These are phyloP conservation scores for Beauveria sp. DNA, from an alignment of 2,329 filamentous ascomycete species.

Conservation along the genomic window DNA sequence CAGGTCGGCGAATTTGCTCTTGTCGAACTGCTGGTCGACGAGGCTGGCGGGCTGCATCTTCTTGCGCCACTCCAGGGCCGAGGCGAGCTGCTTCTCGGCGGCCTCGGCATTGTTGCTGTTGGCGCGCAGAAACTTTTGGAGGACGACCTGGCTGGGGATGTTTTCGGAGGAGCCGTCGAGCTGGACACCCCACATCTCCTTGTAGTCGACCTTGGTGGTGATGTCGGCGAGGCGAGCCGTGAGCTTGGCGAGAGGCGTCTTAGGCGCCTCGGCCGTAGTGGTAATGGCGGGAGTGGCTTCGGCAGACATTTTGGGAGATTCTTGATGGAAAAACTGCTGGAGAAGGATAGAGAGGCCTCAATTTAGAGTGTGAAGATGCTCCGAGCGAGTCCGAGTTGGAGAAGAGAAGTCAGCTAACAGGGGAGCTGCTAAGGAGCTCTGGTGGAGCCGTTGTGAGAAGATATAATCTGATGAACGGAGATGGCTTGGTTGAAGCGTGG, in stretches of 20 bases:
- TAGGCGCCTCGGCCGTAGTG: constrained; percentile 9
- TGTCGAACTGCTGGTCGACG: constrained; percentile 55
- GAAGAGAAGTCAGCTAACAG: background rate
- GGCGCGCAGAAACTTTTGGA: constrained; percentile 91
- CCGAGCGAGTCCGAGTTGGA: background rate
- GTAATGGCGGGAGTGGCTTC: constrained; percentile 17
- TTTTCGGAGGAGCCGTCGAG: constrained; percentile 47
- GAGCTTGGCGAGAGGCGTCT: constrained; percentile 44
- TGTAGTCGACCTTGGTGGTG: constrained; percentile 49
- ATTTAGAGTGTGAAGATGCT: background rate
- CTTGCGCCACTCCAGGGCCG: constrained; percentile 78
- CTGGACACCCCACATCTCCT: constrained; percentile 81
- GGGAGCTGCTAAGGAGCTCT: background rate
- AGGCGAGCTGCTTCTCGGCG: constrained; percentile 69
- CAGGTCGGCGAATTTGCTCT: constrained; percentile 65
- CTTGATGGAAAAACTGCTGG: background rate
- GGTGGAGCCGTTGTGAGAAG: background rate
- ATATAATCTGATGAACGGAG: background rate
- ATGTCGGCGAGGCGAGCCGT: constrained; percentile 52
- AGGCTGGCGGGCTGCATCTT: constrained; percentile 63
- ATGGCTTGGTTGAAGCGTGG: background rate
- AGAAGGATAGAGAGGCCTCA: background rate
- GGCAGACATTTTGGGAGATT: constrained; percentile 20
- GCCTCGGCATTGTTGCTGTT: constrained; percentile 69
- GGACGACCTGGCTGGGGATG: constrained; percentile 71